These are phyloP conservation scores for Ruellia speciosa DNA, from an alignment of 305 asterid genomes.

Conservation along the genomic window DNA sequence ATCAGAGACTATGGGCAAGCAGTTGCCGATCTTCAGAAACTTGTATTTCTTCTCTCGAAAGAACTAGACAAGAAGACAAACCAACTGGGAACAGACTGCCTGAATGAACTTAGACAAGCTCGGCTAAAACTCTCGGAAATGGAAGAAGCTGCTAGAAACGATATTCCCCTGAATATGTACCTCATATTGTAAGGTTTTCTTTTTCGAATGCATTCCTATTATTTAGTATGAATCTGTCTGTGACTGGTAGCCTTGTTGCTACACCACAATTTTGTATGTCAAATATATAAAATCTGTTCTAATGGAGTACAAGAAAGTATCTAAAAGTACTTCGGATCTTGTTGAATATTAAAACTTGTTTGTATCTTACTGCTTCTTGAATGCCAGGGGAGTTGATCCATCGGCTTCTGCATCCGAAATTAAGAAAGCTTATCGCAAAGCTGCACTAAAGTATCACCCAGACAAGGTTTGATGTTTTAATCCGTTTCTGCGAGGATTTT, in stretches of 20 bases:
- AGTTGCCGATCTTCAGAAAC: constrained; percentile 68
- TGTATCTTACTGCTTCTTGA: constrained; percentile 23
- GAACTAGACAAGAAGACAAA: constrained; percentile 48
- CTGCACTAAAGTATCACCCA: constrained; percentile 94
- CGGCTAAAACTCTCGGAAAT: constrained; percentile 52
- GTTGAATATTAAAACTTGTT: not conserved
- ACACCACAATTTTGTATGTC: not conserved
- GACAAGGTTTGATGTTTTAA: constrained; percentile 60
- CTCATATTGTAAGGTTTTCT: constrained; percentile 71
- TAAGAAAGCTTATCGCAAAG: constrained; percentile 88
- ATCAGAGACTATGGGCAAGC: constrained; percentile 92
- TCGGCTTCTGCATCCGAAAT: constrained; percentile 77
- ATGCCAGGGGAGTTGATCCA: constrained; percentile 84
- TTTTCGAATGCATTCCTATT: not conserved
- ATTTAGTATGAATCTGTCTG: not conserved
- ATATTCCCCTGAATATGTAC: constrained; percentile 76
- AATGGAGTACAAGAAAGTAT: no score
- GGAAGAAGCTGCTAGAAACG: constrained; percentile 78
- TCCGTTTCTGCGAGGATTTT: not conserved
- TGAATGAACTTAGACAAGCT: constrained; percentile 69
- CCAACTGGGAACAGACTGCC: constrained; percentile 35
- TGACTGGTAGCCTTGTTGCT: not conserved
- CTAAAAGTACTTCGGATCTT: no score
- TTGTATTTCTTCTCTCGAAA: constrained; percentile 53
- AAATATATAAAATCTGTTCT: no score